Conservation (phyloP, 257 asterid genomes). For the Solanum acaule region DNA sequence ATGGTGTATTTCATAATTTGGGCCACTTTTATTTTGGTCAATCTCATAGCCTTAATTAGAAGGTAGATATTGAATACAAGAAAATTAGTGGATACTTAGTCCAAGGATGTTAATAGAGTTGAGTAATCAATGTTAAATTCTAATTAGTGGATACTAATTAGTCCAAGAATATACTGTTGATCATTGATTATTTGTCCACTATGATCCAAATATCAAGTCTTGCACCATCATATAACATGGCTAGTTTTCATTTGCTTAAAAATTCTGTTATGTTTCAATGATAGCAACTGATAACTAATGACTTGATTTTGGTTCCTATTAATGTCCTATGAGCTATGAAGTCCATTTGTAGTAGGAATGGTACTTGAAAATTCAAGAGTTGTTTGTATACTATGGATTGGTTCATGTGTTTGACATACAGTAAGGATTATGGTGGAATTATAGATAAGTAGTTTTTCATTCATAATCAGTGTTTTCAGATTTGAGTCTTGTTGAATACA, state of each 20-base stretch:
- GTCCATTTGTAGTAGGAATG: neutral
- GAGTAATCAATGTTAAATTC: neutral
- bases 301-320: neutral
- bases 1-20: neutral
- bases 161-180: neutral
- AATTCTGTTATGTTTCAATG: neutral
- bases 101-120: neutral
- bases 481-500: rapidly evolving
- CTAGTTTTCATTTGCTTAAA: neutral
- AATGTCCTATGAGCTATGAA: neutral
- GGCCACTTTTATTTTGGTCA: too few relatives aligned
- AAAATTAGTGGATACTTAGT: neutral
- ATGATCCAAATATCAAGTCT: neutral
- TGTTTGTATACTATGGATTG: neutral
- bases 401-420: neutral
- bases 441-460: neutral
- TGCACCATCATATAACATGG: neutral
- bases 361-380: neutral
- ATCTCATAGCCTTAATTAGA: neutral
- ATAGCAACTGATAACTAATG: neutral
- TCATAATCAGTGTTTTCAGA: rapidly evolving
- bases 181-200: neutral
- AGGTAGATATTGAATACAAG: neutral
- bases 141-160: neutral
- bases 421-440: neutral